Conservation (phyloP, 2,329 filamentous ascomycete species). For the Byssothecium circinans region DNA sequence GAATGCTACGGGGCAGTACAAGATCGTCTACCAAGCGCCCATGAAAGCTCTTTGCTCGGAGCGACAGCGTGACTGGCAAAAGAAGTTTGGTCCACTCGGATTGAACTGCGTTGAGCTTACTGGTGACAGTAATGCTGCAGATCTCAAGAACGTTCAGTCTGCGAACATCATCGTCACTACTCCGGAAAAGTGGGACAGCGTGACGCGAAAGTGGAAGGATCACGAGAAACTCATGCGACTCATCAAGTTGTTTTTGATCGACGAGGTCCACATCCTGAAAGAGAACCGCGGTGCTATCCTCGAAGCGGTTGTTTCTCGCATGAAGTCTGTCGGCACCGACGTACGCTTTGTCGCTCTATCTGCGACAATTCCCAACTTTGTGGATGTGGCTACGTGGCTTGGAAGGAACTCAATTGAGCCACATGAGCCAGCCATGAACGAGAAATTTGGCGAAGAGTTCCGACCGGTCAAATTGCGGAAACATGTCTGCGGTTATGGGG, state of each 20-base stretch:
- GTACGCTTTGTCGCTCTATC: constrained; percentile 81
- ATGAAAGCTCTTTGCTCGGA: constrained; percentile 83
- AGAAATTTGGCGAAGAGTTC: constrained; percentile 77
- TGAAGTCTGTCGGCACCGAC: constrained; percentile 76
- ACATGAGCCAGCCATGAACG: constrained; percentile 64
- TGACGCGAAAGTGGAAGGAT: constrained; percentile 85
- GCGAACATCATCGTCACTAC: constrained; percentile 85
- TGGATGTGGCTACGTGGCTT: constrained; percentile 79
- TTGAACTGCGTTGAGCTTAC: constrained; percentile 76
- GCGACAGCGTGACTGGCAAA: constrained; percentile 73
- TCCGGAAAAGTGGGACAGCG: constrained; percentile 89
- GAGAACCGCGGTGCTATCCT: constrained; percentile 77
- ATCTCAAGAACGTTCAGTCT: constrained; percentile 68
- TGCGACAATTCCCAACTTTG: constrained; percentile 80
- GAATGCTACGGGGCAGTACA: constrained; percentile 64
- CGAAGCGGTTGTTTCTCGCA: constrained; percentile 81
- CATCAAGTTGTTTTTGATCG: constrained; percentile 79
- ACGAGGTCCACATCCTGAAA: constrained; percentile 85
- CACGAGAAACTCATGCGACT: constrained; percentile 73
- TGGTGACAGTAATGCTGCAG: constrained; percentile 71
- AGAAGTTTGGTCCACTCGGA: constrained; percentile 69
- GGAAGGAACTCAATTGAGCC: constrained; percentile 65
- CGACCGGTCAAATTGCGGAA: constrained; percentile 77
- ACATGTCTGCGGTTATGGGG: constrained; percentile 72
- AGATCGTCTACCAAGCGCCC: constrained; percentile 82